Conservation (phyloP, 1,139 yeast genomes). For the Debaryomyces coudertii region DNA sequence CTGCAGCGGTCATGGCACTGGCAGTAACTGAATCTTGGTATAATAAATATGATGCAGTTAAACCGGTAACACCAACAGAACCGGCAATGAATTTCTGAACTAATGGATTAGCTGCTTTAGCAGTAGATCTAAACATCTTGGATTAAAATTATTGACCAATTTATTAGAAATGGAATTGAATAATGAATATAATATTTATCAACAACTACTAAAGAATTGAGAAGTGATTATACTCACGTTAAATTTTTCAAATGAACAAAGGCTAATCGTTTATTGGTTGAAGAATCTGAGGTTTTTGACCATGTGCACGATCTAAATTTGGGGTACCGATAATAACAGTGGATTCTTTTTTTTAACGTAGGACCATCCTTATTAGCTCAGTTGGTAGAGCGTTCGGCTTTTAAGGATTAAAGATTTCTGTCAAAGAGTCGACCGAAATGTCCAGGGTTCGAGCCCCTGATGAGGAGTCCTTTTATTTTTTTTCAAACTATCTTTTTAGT, state of each 20-base stretch:
- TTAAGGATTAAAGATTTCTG: constrained; percentile 10
- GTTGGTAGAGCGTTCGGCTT: constrained; percentile 13
- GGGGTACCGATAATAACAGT: not conserved
- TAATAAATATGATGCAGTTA: constrained; percentile 72
- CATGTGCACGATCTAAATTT: constrained; percentile 1
- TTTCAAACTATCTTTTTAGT: constrained; percentile 14
- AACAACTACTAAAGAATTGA: constrained; percentile 4
- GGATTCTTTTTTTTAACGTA: not conserved
- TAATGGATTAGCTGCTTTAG: constrained; percentile 38
- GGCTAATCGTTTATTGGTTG: constrained; percentile 28
- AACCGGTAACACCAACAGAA: constrained; percentile 68
- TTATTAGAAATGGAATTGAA: constrained; percentile 9
- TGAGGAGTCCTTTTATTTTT: constrained; percentile 8
- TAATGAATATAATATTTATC: constrained; percentile 5
- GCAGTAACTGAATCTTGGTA: constrained; percentile 84
- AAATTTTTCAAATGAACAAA: constrained; percentile 26
- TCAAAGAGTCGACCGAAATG: constrained; percentile 12
- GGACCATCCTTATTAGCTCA: constrained; percentile 12
- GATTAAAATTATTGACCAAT: constrained; percentile 10
- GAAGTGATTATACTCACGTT: constrained; percentile 10
- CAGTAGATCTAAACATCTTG: constrained; percentile 30
- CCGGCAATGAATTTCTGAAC: constrained; percentile 62
- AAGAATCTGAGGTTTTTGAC: constrained; percentile 4
- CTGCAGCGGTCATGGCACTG: constrained; percentile 97
- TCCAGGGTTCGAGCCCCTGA: constrained; percentile 13